These are phyloP conservation scores for Neopestalotiopsis sp. DNA, from an alignment of 2,329 filamentous ascomycete genomes.

Conservation along the genomic window DNA sequence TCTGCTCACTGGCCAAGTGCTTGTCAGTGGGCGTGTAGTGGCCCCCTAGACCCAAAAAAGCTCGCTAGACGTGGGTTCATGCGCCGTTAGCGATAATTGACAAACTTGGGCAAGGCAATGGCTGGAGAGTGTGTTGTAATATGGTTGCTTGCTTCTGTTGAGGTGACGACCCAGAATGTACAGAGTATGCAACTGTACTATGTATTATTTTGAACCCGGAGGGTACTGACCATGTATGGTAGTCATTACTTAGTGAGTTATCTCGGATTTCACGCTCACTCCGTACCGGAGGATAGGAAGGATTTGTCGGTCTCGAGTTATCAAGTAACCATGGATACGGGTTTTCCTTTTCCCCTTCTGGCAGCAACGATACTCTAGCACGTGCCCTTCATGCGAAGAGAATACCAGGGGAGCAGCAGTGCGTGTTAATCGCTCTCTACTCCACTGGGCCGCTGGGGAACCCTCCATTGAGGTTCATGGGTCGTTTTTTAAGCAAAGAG, in stretches of 20 bases:
- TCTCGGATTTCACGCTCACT: too few species aligned
- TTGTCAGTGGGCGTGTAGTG: neutral
- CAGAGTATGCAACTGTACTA: too few species aligned
- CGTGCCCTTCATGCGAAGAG: conserved; percentile 1
- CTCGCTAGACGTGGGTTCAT: neutral
- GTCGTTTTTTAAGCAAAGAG: neutral
- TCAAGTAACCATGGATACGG: too few species aligned
- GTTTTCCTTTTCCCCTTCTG: neutral
- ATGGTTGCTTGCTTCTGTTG: neutral
- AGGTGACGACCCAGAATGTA: too few species aligned
- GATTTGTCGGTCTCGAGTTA: too few species aligned
- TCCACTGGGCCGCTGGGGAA: neutral
- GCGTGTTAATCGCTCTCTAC: neutral
- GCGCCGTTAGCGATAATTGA: neutral
- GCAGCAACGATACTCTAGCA: neutral
- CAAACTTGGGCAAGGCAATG: neutral
- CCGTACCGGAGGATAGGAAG: too few species aligned
- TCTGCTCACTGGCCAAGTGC: neutral
- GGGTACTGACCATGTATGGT: too few species aligned
- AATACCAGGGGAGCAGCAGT: neutral
- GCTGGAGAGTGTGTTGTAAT: neutral
- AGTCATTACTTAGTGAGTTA: too few species aligned
- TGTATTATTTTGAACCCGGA: too few species aligned
- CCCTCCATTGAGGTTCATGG: neutral
- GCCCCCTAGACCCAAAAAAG: neutral